Conservation (phyloP, 352 stramenopile species). For the Phytophthora europaea region DNA sequence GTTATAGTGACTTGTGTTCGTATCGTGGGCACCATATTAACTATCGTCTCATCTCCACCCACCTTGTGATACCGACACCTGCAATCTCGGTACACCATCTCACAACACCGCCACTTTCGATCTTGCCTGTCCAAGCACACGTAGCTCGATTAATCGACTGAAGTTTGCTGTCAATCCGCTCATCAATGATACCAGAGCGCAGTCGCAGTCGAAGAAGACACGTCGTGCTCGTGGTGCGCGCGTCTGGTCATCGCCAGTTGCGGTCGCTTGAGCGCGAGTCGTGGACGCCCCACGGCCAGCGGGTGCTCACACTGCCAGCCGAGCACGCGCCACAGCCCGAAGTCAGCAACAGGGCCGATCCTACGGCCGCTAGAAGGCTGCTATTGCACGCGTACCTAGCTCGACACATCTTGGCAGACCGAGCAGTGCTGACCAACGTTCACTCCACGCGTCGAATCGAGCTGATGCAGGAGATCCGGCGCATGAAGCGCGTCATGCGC, state of each 20-base stretch:
- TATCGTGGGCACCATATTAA: background rate
- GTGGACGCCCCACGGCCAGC: constrained; percentile 21
- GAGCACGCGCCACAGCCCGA: constrained; percentile 7
- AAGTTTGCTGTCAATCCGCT: background rate
- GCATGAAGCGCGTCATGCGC: constrained; percentile 37
- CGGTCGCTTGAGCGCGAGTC: constrained; percentile 1
- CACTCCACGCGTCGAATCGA: constrained; percentile 35
- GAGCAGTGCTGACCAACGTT: constrained; percentile 27
- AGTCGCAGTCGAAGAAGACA: constrained; percentile 16
- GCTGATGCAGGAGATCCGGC: constrained; percentile 49
- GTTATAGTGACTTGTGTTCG: background rate
- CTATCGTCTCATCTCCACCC: background rate
- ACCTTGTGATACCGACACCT: background rate
- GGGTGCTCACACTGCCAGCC: constrained; percentile 15
- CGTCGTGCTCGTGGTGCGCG: constrained; percentile 18
- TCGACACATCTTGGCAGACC: constrained; percentile 34
- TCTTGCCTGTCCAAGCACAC: constrained; percentile 9
- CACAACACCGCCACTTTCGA: constrained; percentile 5
- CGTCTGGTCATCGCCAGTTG: constrained; percentile 4
- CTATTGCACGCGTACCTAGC: constrained; percentile 32
- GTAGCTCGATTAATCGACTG: background rate
- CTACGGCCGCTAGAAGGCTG: constrained; percentile 6
- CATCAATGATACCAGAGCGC: constrained; percentile 19
- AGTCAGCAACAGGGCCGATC: constrained; percentile 2
- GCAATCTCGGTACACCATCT: constrained; percentile 10